phyloP scores from a whole-genome alignment of 306 rosid species.

The Cucumis sativus region Cucumber_9930_V3 NC_026658.2:17829501-17830000 shows the following conservation, averaged over 20 bases:
- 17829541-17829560: constrained; percentile 34
- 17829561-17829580: constrained; percentile 44
- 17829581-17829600: constrained; percentile 40
- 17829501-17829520: constrained; percentile 29
- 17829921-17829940: constrained; percentile 75
- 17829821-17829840: constrained; percentile 45
- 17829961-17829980: constrained; percentile 59
- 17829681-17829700: constrained; percentile 66
- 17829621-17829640: constrained; percentile 61
- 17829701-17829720: constrained; percentile 32
- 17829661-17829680: constrained; percentile 17
- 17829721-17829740: constrained; percentile 39
- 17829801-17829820: constrained; percentile 26
- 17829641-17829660: constrained; percentile 44
- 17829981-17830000: constrained; percentile 48
- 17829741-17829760: constrained; percentile 56
- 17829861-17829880: constrained; percentile 34
- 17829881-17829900: constrained; percentile 22
- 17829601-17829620: constrained; percentile 48
- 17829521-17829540: constrained; percentile 54
- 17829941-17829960: constrained; percentile 51
- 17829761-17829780: constrained; percentile 36
- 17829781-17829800: constrained; percentile 21
- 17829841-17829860: constrained; percentile 43
- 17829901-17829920: constrained; percentile 41